These are phyloP conservation scores for Castanea sativa DNA, from an alignment of 306 rosid species.

Conservation along the genomic window DNA sequence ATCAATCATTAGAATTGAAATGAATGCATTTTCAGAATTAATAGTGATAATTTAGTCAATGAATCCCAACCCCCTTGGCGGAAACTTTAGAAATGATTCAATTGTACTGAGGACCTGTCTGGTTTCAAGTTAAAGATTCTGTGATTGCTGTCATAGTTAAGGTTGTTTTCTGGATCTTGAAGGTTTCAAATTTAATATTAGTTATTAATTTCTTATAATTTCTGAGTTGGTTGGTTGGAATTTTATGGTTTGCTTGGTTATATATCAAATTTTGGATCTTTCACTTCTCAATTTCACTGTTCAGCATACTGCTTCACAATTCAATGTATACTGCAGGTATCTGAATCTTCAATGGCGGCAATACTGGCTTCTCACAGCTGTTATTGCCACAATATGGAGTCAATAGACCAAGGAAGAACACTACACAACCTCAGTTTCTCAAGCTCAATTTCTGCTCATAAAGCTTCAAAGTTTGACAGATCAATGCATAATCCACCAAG, in stretches of 20 bases:
- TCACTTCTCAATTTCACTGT: neutral
- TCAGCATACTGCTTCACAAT: slow-evolving; percentile 9
- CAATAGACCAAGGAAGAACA: slow-evolving; percentile 37
- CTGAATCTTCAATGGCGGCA: slow-evolving; percentile 50
- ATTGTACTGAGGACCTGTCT: too few relatives aligned
- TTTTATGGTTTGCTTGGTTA: slow-evolving; percentile 8
- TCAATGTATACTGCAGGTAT: slow-evolving; percentile 14
- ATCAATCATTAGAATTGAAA: too few relatives aligned
- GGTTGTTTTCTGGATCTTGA: too few relatives aligned
- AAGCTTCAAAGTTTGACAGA: slow-evolving; percentile 33
- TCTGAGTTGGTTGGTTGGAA: too few relatives aligned
- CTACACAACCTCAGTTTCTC: slow-evolving; percentile 55
- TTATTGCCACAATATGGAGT: slow-evolving; percentile 44
- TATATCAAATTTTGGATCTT: slow-evolving; percentile 3
- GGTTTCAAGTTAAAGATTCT: too few relatives aligned
- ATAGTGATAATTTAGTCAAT: too few relatives aligned
- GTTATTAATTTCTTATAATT: neutral
- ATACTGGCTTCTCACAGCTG: slow-evolving; percentile 65
- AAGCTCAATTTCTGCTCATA: slow-evolving; percentile 45
- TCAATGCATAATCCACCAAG: slow-evolving; percentile 17
- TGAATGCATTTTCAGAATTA: too few relatives aligned
- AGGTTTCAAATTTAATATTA: neutral
- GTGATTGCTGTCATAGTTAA: too few relatives aligned
- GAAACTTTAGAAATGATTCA: too few relatives aligned
- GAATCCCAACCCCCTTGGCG: too few relatives aligned